Evolutionary conservation across 2,329 filamentous ascomycete species (phyloP).

Genomic region (Calcarisporium arbuscula): DNA sequence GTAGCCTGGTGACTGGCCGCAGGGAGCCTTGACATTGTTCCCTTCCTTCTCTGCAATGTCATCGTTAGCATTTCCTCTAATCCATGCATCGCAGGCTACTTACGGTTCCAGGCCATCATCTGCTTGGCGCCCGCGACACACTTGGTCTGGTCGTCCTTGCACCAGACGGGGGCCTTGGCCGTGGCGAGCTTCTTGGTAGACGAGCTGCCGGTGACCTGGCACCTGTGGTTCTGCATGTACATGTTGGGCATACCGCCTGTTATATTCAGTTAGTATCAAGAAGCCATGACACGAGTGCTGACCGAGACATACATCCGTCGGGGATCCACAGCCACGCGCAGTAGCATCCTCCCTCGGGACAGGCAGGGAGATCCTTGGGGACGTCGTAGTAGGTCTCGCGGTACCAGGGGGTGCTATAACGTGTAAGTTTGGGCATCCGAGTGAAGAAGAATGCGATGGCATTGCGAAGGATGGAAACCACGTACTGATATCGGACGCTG

Average conservation of each 20-base stretch:
- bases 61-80: neutral
- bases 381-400: slow-evolving; percentile 22
- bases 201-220: slow-evolving; percentile 37
- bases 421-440: no score
- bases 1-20: slow-evolving; percentile 23
- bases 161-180: slow-evolving; percentile 35
- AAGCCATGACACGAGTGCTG: neutral
- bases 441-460: neutral
- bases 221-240: slow-evolving; percentile 44
- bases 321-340: slow-evolving; percentile 25
- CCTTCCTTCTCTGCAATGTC: slow-evolving; percentile 20
- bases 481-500: slow-evolving; percentile 35
- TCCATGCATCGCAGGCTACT: slow-evolving; percentile 6
- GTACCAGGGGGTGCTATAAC: slow-evolving; percentile 23
- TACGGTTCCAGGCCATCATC: slow-evolving; percentile 42
- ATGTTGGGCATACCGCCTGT: slow-evolving; percentile 20
- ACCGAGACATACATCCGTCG: slow-evolving; percentile 16
- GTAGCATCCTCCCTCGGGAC: slow-evolving; percentile 22
- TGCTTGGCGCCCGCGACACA: slow-evolving; percentile 43
- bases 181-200: slow-evolving; percentile 33
- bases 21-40: slow-evolving; percentile 24
- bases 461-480: slow-evolving; percentile 2
- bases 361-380: slow-evolving; percentile 19
- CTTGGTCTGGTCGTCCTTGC: slow-evolving; percentile 30
- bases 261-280: neutral